These are phyloP conservation scores for Trifolium dubium DNA, from an alignment of 306 rosid species.

Conservation along the genomic window DNA sequence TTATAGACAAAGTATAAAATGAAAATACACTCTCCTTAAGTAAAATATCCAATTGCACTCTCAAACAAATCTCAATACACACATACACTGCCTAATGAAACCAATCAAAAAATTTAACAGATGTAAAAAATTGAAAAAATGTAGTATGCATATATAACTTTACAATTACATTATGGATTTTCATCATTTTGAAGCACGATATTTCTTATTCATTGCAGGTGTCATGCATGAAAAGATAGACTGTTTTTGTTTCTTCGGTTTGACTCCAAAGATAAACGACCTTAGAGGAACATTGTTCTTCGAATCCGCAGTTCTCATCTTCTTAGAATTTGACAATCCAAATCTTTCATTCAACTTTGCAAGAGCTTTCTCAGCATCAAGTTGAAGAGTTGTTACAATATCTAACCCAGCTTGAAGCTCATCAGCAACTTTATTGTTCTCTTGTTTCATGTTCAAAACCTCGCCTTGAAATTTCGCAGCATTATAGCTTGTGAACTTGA, in stretches of 20 bases:
- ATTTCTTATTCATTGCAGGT: constrained; percentile 75
- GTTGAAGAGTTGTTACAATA: constrained; percentile 60
- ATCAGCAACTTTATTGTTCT: constrained; percentile 85
- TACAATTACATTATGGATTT: constrained; percentile 43
- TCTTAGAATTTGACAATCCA: constrained; percentile 62
- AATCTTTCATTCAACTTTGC: constrained; percentile 69
- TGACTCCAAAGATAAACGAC: constrained; percentile 83
- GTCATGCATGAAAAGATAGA: constrained; percentile 78
- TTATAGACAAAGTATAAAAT: constrained; percentile 40
- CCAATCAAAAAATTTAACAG: constrained; percentile 24
- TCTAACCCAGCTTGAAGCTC: constrained; percentile 86
- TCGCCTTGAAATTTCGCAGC: constrained; percentile 99
- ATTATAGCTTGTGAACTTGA: constrained; percentile 89
- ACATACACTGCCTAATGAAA: constrained; percentile 42
- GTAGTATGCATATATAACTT: constrained; percentile 21
- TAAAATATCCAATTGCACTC: constrained; percentile 4
- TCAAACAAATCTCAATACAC: constrained; percentile 25
- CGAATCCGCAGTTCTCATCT: constrained; percentile 51
- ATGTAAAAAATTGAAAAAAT: neutral
- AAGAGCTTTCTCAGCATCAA: constrained; percentile 68
- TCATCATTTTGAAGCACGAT: constrained; percentile 44
- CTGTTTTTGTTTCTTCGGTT: constrained; percentile 63
- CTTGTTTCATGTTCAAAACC: constrained; percentile 95
- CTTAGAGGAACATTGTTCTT: constrained; percentile 69
- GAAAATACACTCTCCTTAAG: neutral